Conservation (phyloP, 345 rosid genomes). For the Eucalyptus brandiana region DNA sequence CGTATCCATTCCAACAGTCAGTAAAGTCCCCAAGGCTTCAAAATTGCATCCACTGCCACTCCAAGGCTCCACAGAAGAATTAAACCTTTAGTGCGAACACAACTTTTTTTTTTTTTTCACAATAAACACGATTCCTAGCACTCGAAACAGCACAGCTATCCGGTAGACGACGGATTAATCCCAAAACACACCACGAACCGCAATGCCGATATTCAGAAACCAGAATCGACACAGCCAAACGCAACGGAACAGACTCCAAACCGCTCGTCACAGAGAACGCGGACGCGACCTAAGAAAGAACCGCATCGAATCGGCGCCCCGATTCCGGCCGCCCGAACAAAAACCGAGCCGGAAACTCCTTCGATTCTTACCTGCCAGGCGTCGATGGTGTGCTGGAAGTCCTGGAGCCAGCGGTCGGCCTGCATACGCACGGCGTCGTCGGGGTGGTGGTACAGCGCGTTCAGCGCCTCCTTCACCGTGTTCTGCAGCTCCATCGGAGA, state of each 20-base stretch:
- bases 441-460: conserved; percentile 93
- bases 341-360: background rate
- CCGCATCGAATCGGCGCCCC: background rate
- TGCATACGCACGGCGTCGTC: conserved; percentile 74
- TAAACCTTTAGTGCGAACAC: background rate
- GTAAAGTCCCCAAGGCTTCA: background rate
- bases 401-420: conserved; percentile 95
- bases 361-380: conserved; percentile 73
- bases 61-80: background rate
- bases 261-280: background rate
- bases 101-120: background rate
- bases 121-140: background rate
- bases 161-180: background rate
- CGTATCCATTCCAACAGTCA: background rate
- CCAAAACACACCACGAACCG: background rate
- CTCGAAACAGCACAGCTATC: background rate
- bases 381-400: conserved; percentile 87
- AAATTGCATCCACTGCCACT: background rate
- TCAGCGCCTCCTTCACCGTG: conserved; percentile 93
- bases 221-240: background rate
- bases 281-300: background rate
- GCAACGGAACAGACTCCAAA: background rate
- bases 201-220: background rate
- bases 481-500: conserved; percentile 91
- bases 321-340: background rate